Conservation (phyloP, 1,284 basidiomycete genomes). For the Trichosporon sp. region DNA sequence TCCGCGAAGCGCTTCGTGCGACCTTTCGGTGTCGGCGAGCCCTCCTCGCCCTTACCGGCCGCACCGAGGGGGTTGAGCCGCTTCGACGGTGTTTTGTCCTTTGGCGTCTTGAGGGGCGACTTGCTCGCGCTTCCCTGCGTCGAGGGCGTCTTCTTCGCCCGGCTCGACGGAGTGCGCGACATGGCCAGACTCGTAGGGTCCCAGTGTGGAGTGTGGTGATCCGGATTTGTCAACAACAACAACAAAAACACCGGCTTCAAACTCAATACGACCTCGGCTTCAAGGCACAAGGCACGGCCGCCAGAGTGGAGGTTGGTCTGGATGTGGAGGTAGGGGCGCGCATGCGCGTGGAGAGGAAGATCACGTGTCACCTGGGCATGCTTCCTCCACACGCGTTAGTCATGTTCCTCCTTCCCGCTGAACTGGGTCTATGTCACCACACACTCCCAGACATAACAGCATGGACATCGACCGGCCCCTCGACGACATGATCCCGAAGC, state of each 20-base stretch:
- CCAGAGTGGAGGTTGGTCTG: too few relatives aligned
- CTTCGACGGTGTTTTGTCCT: neutral
- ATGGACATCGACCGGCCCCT: conserved; percentile 48
- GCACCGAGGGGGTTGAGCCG: neutral
- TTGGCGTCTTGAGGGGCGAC: neutral
- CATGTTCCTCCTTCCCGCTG: neutral
- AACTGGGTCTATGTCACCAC: neutral
- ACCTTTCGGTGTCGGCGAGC: neutral
- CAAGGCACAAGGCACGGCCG: neutral
- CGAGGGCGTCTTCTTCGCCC: neutral
- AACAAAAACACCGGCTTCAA: neutral
- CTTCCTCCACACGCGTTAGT: neutral
- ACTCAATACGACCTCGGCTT: neutral
- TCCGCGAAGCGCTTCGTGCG: conserved; percentile 1
- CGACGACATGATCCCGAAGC: conserved; percentile 41
- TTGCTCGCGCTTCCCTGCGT: neutral
- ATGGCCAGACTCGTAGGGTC: neutral
- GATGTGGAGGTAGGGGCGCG: neutral
- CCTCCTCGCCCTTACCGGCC: neutral
- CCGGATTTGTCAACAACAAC: neutral
- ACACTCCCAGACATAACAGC: conserved; percentile 6
- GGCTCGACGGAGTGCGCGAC: neutral
- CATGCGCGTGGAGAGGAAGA: too few relatives aligned
- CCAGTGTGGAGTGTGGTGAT: neutral
- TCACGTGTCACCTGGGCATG: neutral